These are phyloP conservation scores for Echinochloa phyllopogon DNA, from an alignment of 176 grass and related monocot genomes.

Conservation along the genomic window DNA sequence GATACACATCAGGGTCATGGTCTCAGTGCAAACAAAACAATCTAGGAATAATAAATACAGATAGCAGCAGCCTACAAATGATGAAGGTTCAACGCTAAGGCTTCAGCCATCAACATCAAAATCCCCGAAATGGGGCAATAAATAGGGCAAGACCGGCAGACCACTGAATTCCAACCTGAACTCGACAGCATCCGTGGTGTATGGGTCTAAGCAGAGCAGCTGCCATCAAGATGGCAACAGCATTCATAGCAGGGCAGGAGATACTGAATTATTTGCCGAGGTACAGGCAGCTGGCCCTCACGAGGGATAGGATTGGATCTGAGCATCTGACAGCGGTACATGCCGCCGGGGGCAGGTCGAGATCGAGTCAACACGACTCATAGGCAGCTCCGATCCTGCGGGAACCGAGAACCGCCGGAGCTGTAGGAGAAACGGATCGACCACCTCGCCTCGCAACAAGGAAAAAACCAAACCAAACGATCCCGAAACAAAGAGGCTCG, in stretches of 20 bases:
- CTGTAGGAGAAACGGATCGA: slow-evolving; percentile 3
- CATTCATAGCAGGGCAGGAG: neutral
- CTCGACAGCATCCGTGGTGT: neutral
- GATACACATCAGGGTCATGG: neutral
- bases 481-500: neutral
- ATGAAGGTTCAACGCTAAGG: neutral
- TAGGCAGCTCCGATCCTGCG: slow-evolving; percentile 29
- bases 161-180: neutral
- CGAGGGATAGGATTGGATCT: slow-evolving; percentile 24
- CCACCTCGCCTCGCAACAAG: neutral
- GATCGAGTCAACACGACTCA: slow-evolving; percentile 14
- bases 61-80: neutral
- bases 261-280: neutral
- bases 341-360: neutral
- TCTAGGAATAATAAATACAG: neutral
- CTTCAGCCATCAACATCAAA: neutral
- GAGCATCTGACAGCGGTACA: neutral
- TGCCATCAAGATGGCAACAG: neutral
- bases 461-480: neutral
- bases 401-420: slow-evolving; percentile 7
- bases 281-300: neutral
- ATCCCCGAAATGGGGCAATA: neutral
- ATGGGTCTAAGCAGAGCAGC: neutral
- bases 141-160: neutral
- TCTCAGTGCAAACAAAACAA: neutral